Conservation (phyloP, 495 filamentous ascomycete species). For the Penicillium desertorum region DNA sequence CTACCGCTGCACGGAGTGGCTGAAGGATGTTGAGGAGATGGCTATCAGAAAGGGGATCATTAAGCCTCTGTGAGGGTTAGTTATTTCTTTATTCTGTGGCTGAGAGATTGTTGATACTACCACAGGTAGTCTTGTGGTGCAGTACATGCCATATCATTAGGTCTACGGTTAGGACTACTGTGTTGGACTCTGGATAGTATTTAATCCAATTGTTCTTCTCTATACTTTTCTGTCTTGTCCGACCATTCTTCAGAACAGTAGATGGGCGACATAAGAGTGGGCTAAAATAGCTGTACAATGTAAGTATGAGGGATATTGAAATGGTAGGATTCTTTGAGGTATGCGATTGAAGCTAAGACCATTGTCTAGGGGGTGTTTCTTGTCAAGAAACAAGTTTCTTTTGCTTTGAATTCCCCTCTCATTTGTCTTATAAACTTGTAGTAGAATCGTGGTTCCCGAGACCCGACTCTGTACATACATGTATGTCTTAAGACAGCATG, state of each 20-base stretch:
- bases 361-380: neutral
- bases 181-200: neutral
- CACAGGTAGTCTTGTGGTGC: neutral
- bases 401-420: neutral
- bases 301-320: neutral
- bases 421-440: neutral
- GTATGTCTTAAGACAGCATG: neutral
- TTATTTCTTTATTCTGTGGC: neutral
- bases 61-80: neutral
- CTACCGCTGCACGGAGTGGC: slow-evolving; percentile 13
- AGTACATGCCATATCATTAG: neutral
- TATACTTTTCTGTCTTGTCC: neutral
- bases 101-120: neutral
- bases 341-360: neutral
- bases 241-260: neutral
- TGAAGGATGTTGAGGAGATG: slow-evolving; percentile 20
- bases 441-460: neutral
- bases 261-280: neutral
- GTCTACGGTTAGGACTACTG: neutral
- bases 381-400: neutral
- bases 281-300: neutral
- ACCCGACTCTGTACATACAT: neutral
- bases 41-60: slow-evolving; percentile 21
- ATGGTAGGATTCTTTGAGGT: neutral
- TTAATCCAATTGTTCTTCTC: neutral